Conservation (phyloP, 2,329 filamentous ascomycete species). For the Aspergillus sp. region DNA sequence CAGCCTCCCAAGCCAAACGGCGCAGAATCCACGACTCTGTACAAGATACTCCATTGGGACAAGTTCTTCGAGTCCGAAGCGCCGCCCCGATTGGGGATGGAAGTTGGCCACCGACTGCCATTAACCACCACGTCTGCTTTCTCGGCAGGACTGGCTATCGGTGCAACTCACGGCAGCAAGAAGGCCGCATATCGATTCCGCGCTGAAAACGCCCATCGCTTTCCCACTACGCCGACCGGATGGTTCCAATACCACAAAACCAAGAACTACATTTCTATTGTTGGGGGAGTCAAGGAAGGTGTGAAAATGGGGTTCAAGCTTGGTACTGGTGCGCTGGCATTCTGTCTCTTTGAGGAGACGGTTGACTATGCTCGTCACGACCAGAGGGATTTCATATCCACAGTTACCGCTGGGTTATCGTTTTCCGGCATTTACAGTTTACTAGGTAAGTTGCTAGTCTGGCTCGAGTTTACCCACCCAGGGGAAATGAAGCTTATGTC, state of each 20-base stretch:
- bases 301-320: slow-evolving; percentile 70
- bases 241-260: slow-evolving; percentile 99
- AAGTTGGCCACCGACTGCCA: slow-evolving; percentile 64
- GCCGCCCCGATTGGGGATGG: slow-evolving; percentile 57
- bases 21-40: slow-evolving; percentile 15
- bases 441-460: slow-evolving; percentile 63
- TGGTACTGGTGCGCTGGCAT: slow-evolving; percentile 70
- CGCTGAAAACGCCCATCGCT: slow-evolving; percentile 92
- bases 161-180: slow-evolving; percentile 69
- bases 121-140: slow-evolving; percentile 65
- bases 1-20: slow-evolving; percentile 9
- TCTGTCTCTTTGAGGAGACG: slow-evolving; percentile 80
- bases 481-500: slow-evolving; percentile 13
- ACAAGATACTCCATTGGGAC: slow-evolving; percentile 36
- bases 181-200: slow-evolving; percentile 80
- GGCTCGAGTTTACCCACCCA: background rate
- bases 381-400: slow-evolving; percentile 74
- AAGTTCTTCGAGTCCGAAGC: slow-evolving; percentile 38
- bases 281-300: slow-evolving; percentile 76
- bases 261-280: slow-evolving; percentile 87
- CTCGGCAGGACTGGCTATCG: slow-evolving; percentile 67
- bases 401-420: slow-evolving; percentile 76
- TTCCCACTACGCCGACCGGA: slow-evolving; percentile 76
- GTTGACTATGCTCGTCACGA: slow-evolving; percentile 66
- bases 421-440: slow-evolving; percentile 85